Conservation (phyloP, 345 rosid genomes). For the Adansonia digitata region DNA sequence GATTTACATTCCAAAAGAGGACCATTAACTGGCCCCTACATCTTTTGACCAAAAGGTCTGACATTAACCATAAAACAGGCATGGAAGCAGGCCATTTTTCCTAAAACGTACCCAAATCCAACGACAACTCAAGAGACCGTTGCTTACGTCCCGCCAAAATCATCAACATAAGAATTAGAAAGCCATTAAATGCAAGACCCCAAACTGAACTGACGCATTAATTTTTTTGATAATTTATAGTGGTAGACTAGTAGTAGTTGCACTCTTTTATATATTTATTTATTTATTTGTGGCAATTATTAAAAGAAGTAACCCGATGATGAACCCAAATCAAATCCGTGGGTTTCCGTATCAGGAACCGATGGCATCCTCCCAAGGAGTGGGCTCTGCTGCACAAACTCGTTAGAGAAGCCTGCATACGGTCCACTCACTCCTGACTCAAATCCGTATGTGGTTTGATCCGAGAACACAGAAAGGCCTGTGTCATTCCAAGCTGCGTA, state of each 20-base stretch:
- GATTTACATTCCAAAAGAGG: background rate
- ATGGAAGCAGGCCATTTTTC: constrained; percentile 6
- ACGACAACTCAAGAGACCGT: background rate
- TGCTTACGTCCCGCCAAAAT: background rate
- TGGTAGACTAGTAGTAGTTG: background rate
- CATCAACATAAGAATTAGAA: background rate
- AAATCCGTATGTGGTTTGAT: constrained; percentile 12
- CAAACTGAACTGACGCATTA: background rate
- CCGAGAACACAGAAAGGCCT: constrained; percentile 28
- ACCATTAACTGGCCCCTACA: background rate
- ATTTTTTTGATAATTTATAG: background rate
- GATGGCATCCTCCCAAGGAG: constrained; percentile 23
- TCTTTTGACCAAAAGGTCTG: background rate
- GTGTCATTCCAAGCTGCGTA: constrained; percentile 33
- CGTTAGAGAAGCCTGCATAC: constrained; percentile 20
- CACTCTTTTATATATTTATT: background rate
- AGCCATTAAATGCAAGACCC: background rate
- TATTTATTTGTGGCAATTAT: background rate
- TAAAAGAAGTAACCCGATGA: constrained; percentile 26
- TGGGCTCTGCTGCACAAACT: constrained; percentile 25
- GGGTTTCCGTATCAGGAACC: constrained; percentile 24
- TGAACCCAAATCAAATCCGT: constrained; percentile 41
- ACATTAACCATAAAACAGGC: background rate
- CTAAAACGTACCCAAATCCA: background rate
- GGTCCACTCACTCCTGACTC: constrained; percentile 10